phyloP scores from a whole-genome alignment of 768 basidiomycete species.

The Collybia nuda region DNA sequence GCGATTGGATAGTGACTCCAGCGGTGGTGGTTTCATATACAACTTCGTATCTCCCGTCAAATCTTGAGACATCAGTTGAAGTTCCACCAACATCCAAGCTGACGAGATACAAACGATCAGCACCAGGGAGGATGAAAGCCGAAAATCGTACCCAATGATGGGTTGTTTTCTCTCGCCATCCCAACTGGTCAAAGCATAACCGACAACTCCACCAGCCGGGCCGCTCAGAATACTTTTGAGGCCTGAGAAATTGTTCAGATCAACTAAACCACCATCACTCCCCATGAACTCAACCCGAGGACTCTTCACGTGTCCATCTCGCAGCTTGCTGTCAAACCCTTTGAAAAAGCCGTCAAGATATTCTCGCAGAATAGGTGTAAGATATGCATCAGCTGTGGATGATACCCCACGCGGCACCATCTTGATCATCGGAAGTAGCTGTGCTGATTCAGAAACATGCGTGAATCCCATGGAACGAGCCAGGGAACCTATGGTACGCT shows the following conservation, averaged over 20 bases:
- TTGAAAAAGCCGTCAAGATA: constrained; percentile 92
- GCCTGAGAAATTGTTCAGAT: constrained; percentile 84
- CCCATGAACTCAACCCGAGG: constrained; percentile 95
- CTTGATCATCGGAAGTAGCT: constrained; percentile 92
- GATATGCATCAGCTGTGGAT: constrained; percentile 92
- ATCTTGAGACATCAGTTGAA: constrained; percentile 93
- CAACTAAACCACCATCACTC: constrained; percentile 85
- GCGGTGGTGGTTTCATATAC: constrained; percentile 97
- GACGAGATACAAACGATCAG: neutral
- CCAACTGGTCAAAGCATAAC: constrained; percentile 92
- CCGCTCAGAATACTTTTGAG: constrained; percentile 92
- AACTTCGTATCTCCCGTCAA: constrained; percentile 86
- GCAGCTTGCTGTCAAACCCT: constrained; percentile 79
- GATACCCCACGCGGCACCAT: constrained; percentile 92
- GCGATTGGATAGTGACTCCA: constrained; percentile 88
- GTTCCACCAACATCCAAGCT: constrained; percentile 95
- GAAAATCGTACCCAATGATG: constrained; percentile 72
- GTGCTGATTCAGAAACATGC: constrained; percentile 86
- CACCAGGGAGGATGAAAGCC: neutral
- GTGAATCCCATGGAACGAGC: constrained; percentile 84
- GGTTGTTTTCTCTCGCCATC: constrained; percentile 68
- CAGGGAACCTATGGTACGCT: constrained; percentile 65
- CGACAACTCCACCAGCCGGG: constrained; percentile 95
- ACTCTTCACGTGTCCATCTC: constrained; percentile 54
- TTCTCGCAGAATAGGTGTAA: constrained; percentile 81